These are phyloP conservation scores for Talaromyces sp. DNA, from an alignment of 2,329 filamentous ascomycete genomes.

Conservation along the genomic window DNA sequence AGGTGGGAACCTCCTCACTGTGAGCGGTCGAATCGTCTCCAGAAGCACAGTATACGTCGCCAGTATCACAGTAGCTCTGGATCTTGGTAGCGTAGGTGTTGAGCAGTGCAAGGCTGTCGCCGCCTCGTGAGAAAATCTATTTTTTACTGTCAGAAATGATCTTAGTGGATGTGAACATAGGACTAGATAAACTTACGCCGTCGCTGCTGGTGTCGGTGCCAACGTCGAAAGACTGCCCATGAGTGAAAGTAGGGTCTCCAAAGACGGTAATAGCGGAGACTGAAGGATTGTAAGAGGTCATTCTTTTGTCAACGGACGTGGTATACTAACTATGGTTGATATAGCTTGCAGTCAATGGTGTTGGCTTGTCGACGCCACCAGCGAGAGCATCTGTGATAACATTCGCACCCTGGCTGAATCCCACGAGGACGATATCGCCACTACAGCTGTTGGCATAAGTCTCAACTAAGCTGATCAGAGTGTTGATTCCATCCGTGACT, in stretches of 20 bases:
- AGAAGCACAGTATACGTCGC: constrained; percentile 5
- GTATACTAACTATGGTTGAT: not conserved
- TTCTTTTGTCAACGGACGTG: not conserved
- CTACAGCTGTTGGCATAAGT: not conserved
- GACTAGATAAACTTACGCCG: not conserved
- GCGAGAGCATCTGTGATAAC: constrained; percentile 7
- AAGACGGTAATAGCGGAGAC: constrained; percentile 8
- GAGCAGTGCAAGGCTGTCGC: constrained; percentile 2
- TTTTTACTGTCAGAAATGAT: not conserved
- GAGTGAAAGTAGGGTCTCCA: not conserved
- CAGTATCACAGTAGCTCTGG: constrained; percentile 5
- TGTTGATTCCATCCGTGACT: constrained; percentile 1
- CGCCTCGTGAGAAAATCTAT: constrained; percentile 3
- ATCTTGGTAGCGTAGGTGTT: constrained; percentile 1
- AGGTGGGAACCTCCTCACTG: not conserved
- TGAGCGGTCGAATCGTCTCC: constrained; percentile 1
- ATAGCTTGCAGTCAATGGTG: constrained; percentile 1
- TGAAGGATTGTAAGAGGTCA: not conserved
- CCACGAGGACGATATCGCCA: constrained; percentile 1
- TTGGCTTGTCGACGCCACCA: not conserved
- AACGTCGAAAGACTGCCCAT: constrained; percentile 4
- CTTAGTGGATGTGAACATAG: not conserved
- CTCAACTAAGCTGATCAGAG: constrained; percentile 5
- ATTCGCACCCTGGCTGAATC: not conserved
- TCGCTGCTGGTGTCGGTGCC: constrained; percentile 5